Percentiles rank a stretch among this genome's conserved stretches.
Evolutionary conservation across 2,329 filamentous ascomycete species (phyloP).

Genomic region (Onygenales sp.): DNA sequence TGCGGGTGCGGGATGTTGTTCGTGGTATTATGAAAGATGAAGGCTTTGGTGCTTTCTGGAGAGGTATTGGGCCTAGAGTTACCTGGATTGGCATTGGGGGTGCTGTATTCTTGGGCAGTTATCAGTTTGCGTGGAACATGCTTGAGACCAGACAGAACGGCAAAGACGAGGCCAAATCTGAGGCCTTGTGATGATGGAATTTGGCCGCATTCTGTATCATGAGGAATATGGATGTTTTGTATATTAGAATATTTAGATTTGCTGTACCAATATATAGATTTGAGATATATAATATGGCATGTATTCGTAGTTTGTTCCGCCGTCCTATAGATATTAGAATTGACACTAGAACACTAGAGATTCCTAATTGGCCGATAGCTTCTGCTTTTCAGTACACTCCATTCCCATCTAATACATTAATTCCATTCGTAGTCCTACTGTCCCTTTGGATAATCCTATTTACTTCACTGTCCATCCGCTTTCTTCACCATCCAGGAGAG

Average conservation of each 20-base stretch:
- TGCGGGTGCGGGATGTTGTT: constrained; percentile 44
- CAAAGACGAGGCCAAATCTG: constrained; percentile 8
- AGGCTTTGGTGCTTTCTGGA: constrained; percentile 37
- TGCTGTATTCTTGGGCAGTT: constrained; percentile 87
- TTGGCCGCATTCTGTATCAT: not conserved
- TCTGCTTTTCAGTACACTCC: no score
- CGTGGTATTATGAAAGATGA: constrained; percentile 49
- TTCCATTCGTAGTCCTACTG: not conserved
- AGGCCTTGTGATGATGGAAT: not conserved
- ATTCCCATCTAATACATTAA: no score
- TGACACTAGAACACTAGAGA: no score
- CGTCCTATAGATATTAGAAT: no score
- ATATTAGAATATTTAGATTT: constrained; percentile 1
- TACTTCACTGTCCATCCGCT: constrained; percentile 9
- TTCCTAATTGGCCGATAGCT: no score
- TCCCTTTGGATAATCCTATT: not conserved
- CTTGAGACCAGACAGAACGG: constrained; percentile 39
- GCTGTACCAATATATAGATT: not conserved
- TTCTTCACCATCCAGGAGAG: constrained; percentile 30
- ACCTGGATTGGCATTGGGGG: constrained; percentile 94
- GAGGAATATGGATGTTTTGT: not conserved
- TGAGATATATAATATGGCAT: not conserved
- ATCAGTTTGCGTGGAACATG: constrained; percentile 77
- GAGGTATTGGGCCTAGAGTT: constrained; percentile 63
- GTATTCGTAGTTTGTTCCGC: no score